Base-by-base conservation (phyloP, 805 yeast genomes). In the Ascoidea rubescens region DNA sequence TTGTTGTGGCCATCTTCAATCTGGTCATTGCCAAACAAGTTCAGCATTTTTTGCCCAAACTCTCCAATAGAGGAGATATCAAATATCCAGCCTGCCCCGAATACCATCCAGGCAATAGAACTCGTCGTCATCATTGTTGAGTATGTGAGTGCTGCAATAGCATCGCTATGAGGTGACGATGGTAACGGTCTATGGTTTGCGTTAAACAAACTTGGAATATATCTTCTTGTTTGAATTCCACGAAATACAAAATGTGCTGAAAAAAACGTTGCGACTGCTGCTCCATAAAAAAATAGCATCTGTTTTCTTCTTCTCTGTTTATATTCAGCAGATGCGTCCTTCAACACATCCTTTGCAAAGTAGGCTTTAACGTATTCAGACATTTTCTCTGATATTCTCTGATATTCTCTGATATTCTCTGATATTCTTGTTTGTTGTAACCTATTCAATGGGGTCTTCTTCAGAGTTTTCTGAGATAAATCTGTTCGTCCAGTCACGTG, bases 151-250 rank as follows among this genome's bases (percentile, higher is more conserved):
- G 96, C 96, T 46, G 81, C 79, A 42, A 87, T 78, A 1, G 96
- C 96, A 64, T 89, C 96, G 52, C 79, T 77, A 55, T 86, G 80
- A 62, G 86, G 81, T 33, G 85, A 82, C 61, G 82, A 84, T n/a
- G 80, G 72, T 5, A 96, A 96, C 1, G 95, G 95, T 53, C 79
- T 75, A 60, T 88, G 91, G 66, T 89, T 89, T 10, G 90, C 87
- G 59, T 87, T 89, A 66, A 86, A 90, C 59, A 81, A 72, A 47
- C 74, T 75, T 5, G 96, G 96, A 5, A 79, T 66, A 66, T 78
- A 88, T 65, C 84, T 81, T 59, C 96, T 73, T 30, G 82, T 69
- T 45, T 79, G 70, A 4, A 91, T 82, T 17, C 93, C 84, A 60
- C 85, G 75, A 64, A 81, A 81, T 16, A 95, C 90, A 48, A 84